These are phyloP conservation scores for Sporothrix brunneoviolacea DNA, from an alignment of 2,329 filamentous ascomycete species.

Conservation along the genomic window DNA sequence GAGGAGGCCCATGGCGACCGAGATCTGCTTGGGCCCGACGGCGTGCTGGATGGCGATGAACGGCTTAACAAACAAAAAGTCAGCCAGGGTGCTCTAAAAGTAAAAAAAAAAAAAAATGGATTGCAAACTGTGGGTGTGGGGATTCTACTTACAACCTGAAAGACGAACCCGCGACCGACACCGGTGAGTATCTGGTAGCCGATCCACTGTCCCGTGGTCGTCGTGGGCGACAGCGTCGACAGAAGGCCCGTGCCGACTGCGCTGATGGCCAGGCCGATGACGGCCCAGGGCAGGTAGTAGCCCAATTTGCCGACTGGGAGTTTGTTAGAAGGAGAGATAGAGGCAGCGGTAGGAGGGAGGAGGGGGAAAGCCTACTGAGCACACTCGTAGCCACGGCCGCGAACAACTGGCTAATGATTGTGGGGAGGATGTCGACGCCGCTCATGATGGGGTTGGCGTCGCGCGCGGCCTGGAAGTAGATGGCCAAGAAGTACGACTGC, in stretches of 20 bases:
- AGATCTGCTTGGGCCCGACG: slow-evolving; percentile 19
- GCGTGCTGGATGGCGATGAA: slow-evolving; percentile 23
- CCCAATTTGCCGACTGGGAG: slow-evolving; percentile 21
- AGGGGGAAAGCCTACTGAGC: not conserved
- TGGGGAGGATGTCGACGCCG: slow-evolving; percentile 25
- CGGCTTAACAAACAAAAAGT: slow-evolving; percentile 15
- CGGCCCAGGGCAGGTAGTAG: slow-evolving; percentile 31
- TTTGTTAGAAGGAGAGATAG: not conserved
- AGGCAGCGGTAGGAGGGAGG: no score
- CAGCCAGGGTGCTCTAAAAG: not conserved
- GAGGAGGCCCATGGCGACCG: slow-evolving; percentile 27
- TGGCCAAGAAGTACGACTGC: slow-evolving; percentile 26
- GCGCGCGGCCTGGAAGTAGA: slow-evolving; percentile 32
- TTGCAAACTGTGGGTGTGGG: no score
- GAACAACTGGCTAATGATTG: slow-evolving; percentile 20
- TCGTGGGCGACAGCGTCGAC: slow-evolving; percentile 25
- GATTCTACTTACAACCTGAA: slow-evolving; percentile 24
- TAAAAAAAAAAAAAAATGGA: not conserved
- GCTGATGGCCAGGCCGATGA: slow-evolving; percentile 24
- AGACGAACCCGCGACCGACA: slow-evolving; percentile 21
- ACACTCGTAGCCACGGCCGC: slow-evolving; percentile 21
- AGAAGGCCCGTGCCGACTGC: slow-evolving; percentile 29
- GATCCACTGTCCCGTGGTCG: slow-evolving; percentile 24
- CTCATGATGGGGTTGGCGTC: slow-evolving; percentile 24
- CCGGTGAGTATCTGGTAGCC: slow-evolving; percentile 26